Evolutionary conservation across 495 filamentous ascomycete species (phyloP), one percentile per base, ranked within the genome.

Genomic region (Hypoxylon intermedium): DNA sequence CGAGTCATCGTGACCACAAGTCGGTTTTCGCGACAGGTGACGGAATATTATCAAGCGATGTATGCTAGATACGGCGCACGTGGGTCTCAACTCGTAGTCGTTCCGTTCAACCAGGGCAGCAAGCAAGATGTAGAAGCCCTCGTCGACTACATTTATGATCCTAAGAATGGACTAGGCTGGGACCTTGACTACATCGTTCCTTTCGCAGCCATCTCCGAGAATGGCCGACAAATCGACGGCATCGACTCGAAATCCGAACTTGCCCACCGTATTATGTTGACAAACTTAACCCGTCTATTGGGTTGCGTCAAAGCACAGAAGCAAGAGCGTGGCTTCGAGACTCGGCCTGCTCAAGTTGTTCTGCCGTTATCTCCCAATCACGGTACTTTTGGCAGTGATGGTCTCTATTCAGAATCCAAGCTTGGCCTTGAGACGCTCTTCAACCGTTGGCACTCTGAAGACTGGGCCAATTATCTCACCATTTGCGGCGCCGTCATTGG

Each of bases 11-110:
- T 99, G 51, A 98, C 94, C 6, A 98, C 94, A 23, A 95, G 90
- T 72, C 87, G 94, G 55, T 98, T 92, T 82, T 98, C 95, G 1
- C 91, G 91, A 31, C 89, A 97, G 70, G 94, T 98, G 45, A 99
- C 95, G 19, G 95, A 99, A 77, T 98, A 98, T 78, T 99, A 98
- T 77, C 94, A 98, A 77, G 87, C 89, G 38, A 98, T 99, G 92
- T 99, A 98, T 72, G 87, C 93, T 60, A 87, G 92, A 41, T 96
- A 87, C 67, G 94, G 94, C 65, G 88, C 90, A 43, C 91, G 91
- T 59, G 94, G 95, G 55, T 98, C 94, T 50, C 92, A 98, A 75
- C 84, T 99, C 16, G 90, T 98, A 37, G 95, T 99, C 23, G 95
- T 98, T 34, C 94, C 94, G 11, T 99, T 98, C 83, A 99, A 99